Percentiles rank a stretch among this genome's conserved stretches.
These are phyloP conservation scores for Nannizziopsis barbatae DNA, from an alignment of 2,329 filamentous ascomycete genomes.

Conservation along the genomic window DNA sequence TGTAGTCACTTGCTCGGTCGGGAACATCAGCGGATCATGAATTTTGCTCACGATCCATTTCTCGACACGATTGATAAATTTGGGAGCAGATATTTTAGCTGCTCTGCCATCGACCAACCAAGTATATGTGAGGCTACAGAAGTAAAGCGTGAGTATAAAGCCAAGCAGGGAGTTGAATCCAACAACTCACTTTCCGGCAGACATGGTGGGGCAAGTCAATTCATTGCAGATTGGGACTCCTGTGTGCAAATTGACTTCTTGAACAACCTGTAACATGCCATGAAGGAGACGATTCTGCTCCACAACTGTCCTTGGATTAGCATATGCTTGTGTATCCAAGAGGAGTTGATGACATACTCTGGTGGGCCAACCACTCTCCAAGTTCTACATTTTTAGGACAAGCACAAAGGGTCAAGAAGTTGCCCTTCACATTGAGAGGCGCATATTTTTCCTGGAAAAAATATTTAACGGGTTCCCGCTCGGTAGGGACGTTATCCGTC, in stretches of 20 bases:
- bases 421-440: conserved; percentile 87
- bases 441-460: conserved; percentile 47
- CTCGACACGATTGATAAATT: conserved; percentile 92
- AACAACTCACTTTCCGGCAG: conserved; percentile 70
- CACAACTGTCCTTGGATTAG: conserved; percentile 51
- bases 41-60: conserved; percentile 97
- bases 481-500: conserved; percentile 28
- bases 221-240: conserved; percentile 73
- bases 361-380: conserved; percentile 91
- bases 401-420: conserved; percentile 91
- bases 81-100: conserved; percentile 80
- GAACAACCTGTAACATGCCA: conserved; percentile 79
- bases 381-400: conserved; percentile 87
- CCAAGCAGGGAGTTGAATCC: background rate
- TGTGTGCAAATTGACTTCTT: conserved; percentile 68
- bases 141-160: background rate
- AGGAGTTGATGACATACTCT: conserved; percentile 48
- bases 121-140: conserved; percentile 73
- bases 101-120: conserved; percentile 86
- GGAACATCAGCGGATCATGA: conserved; percentile 79
- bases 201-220: conserved; percentile 79
- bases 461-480: conserved; percentile 38
- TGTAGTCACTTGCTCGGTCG: conserved; percentile 63
- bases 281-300: conserved; percentile 84
- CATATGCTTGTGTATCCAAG: background rate